phyloP scores from a whole-genome alignment of 106 monocot genomes.

The Chionographis japonica region DNA sequence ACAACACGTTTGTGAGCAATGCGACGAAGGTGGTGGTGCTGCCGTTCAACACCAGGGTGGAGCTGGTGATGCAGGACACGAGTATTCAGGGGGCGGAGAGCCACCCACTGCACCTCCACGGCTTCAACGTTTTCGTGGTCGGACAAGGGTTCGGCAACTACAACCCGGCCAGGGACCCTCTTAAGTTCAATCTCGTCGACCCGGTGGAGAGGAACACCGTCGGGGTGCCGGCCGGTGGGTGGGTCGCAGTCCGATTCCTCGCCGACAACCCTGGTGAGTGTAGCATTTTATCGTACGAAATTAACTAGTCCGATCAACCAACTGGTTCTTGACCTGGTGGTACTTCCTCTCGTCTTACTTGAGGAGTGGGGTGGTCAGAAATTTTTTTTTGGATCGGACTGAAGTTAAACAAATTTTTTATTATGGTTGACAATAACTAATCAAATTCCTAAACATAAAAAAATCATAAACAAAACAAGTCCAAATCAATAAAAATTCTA shows the following conservation, averaged over 20 bases:
- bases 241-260: slow-evolving; percentile 30
- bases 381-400: too few relatives aligned
- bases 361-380: too few relatives aligned
- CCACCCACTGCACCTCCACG: slow-evolving; percentile 38
- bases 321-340: too few relatives aligned
- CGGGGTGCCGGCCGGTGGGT: slow-evolving; percentile 27
- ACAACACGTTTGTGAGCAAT: slow-evolving; percentile 28
- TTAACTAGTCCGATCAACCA: too few relatives aligned
- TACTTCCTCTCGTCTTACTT: too few relatives aligned
- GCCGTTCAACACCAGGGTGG: slow-evolving; percentile 28
- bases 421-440: too few relatives aligned
- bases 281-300: too few relatives aligned
- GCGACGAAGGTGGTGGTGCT: slow-evolving; percentile 28
- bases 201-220: slow-evolving; percentile 33
- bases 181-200: slow-evolving; percentile 26
- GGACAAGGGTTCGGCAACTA: slow-evolving; percentile 31
- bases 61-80: slow-evolving; percentile 38
- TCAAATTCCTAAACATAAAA: too few relatives aligned
- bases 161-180: slow-evolving; percentile 13
- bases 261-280: slow-evolving; percentile 35
- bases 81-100: slow-evolving; percentile 26
- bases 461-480: too few relatives aligned
- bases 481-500: too few relatives aligned
- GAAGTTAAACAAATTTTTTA: too few relatives aligned
- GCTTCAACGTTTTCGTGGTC: slow-evolving; percentile 29